phyloP scores from a whole-genome alignment of 257 asterid genomes.

The Primulina tabacum region DNA sequence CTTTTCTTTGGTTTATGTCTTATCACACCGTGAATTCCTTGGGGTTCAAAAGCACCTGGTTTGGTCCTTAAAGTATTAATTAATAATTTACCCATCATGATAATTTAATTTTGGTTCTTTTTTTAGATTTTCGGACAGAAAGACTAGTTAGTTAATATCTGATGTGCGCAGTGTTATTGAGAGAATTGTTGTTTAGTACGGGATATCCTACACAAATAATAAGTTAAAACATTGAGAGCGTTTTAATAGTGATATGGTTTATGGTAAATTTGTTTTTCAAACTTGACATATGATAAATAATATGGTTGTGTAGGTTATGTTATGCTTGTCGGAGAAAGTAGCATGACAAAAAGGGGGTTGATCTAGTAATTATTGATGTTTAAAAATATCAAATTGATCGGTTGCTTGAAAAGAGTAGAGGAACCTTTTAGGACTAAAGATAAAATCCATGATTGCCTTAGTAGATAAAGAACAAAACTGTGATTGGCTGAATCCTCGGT shows the following conservation, averaged over 20 bases:
- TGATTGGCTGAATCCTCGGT: not conserved
- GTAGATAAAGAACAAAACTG: not conserved
- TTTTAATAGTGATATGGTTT: too few species aligned
- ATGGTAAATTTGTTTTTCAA: too few species aligned
- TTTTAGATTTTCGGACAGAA: too few species aligned
- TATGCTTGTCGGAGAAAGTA: not conserved
- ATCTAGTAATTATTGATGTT: not conserved
- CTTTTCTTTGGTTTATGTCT: not conserved
- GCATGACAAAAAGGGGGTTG: not conserved
- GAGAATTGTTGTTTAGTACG: too few species aligned
- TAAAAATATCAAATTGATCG: not conserved
- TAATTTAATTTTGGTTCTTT: too few species aligned
- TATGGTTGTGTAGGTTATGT: not conserved
- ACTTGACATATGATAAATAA: not conserved
- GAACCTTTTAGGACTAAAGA: not conserved
- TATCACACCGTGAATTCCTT: not conserved
- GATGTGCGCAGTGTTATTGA: too few species aligned
- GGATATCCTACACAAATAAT: too few species aligned
- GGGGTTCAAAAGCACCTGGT: not conserved
- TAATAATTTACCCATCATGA: not conserved
- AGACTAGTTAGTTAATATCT: too few species aligned
- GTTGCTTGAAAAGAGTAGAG: not conserved
- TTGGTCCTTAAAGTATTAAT: slow-evolving; percentile 1
- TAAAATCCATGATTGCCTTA: not conserved
- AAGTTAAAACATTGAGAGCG: too few species aligned